A percentile compares a stretch with the other conserved stretches of the same genome.
Conservation (phyloP, 1,139 yeast species). For the Zygoascus sp. region DNA sequence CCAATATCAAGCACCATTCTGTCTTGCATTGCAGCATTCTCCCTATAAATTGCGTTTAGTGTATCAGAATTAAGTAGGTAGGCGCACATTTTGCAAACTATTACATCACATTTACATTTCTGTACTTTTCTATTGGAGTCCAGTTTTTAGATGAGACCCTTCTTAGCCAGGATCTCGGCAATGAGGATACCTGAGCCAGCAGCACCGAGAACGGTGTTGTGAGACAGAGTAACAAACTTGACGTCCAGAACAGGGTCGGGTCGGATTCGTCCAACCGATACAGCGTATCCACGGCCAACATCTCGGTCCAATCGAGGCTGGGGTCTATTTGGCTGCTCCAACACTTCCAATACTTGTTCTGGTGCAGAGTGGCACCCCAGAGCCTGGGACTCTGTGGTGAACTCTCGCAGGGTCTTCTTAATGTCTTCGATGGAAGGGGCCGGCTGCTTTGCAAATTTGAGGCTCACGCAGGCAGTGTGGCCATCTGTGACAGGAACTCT, state of each 20-base stretch:
- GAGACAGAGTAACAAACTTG: constrained; percentile 94
- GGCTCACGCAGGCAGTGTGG: constrained; percentile 90
- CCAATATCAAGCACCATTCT: no score
- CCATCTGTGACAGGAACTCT: constrained; percentile 98
- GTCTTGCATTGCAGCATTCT: no score
- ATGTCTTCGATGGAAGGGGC: constrained; percentile 82
- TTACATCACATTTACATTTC: neutral
- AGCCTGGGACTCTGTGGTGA: constrained; percentile 76
- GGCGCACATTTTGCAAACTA: no score
- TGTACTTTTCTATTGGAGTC: neutral
- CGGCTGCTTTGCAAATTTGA: constrained; percentile 75
- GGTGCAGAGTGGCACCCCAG: constrained; percentile 92
- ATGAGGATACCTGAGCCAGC: constrained; percentile 99
- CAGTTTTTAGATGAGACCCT: constrained; percentile 57
- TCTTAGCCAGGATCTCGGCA: constrained; percentile 83
- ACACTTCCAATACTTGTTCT: constrained; percentile 80
- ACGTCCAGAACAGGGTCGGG: constrained; percentile 88
- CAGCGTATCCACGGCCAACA: constrained; percentile 92
- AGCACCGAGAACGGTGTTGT: constrained; percentile 96
- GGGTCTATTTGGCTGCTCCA: constrained; percentile 90
- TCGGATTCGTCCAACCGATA: constrained; percentile 91
- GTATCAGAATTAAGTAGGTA: no score
- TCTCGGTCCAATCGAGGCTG: constrained; percentile 98
- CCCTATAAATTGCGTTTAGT: no score
- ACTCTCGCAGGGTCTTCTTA: constrained; percentile 63